Conservation (phyloP, 1,284 basidiomycete genomes). For the Sphaerobolus stellatus region DNA sequence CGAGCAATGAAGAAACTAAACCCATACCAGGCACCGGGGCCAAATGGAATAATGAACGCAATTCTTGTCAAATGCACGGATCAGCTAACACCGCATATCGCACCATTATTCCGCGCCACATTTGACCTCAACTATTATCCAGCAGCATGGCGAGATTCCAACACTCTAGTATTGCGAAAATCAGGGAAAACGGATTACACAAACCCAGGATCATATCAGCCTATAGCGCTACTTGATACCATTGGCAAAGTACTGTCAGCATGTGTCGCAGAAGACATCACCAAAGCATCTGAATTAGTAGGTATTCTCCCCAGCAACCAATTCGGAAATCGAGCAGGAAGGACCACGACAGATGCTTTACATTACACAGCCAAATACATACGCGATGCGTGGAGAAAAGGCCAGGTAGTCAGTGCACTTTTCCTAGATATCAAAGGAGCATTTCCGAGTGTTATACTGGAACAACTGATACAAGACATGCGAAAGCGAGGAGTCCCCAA, state of each 20-base stretch:
- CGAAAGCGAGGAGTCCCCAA: neutral
- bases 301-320: constrained; percentile 8
- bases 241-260: constrained; percentile 15
- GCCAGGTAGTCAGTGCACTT: neutral
- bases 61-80: neutral
- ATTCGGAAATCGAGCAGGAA: constrained; percentile 11
- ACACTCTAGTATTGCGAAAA: constrained; percentile 14
- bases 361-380: constrained; percentile 2
- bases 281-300: neutral
- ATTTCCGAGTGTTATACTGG: constrained; percentile 8
- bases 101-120: neutral
- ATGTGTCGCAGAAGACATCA: constrained; percentile 6
- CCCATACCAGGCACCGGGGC: neutral
- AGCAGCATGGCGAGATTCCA: neutral
- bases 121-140: neutral
- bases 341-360: constrained; percentile 13
- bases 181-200: constrained; percentile 15
- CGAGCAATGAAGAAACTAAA: neutral
- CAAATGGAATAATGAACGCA: neutral
- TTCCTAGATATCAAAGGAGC: constrained; percentile 12
- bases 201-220: constrained; percentile 12
- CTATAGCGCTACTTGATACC: constrained; percentile 15
- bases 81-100: neutral
- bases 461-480: constrained; percentile 6
- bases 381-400: constrained; percentile 8